Base-by-base conservation (phyloP, 257 asterid genomes). In the Thymus mandschuricus region DNA sequence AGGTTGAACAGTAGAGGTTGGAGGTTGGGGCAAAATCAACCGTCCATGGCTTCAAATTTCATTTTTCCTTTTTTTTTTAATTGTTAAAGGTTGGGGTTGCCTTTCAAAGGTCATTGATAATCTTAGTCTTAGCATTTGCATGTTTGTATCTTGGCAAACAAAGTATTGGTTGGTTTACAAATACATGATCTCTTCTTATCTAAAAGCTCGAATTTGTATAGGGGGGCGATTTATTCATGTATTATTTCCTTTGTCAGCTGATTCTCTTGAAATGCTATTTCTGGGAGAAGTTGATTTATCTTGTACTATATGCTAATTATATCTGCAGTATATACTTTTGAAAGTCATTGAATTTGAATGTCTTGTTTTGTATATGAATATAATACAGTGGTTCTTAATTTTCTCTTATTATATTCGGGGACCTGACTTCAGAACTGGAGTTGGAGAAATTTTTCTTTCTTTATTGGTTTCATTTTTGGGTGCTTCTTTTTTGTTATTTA, bases 401-500 rank as follows among this genome's bases (percentile, higher is more conserved):
- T 28, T n/a, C 59, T 5, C 40, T 64, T 12, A 29, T 66, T 46
- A 8, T 27, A 38, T 50, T 60, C 34, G 30, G 9, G 63, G 59
- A 57, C 6, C 40, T 28, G 6, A 30, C 48, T 70, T 70, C 64
- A 50, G 64, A 58, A 49, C 34, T 27, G 3, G 40, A 57, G 9
- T 52, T 62, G 73, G 45, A 40, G 44, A 27, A 44, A n/a, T 27
- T 64, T 27, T 0, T 30, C 68, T 1, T 62, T 8, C 49, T 44
- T 46, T 55, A 15, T 59, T 64, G 2, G n/a, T 67, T 74, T 9
- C 1, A 12, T 4, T 48, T 48, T 31, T 41, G 28, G 0, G 63
- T 38, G 76, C 65, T 29, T 70, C 33, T 3, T 69, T 58, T 58
- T 68, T 43, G 68, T 50, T 43, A 5, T 40, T 31, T 48, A n/a